Evolutionary conservation across 2,329 filamentous ascomycete genomes (phyloP).

Genomic region (Juglanconis sp.): DNA sequence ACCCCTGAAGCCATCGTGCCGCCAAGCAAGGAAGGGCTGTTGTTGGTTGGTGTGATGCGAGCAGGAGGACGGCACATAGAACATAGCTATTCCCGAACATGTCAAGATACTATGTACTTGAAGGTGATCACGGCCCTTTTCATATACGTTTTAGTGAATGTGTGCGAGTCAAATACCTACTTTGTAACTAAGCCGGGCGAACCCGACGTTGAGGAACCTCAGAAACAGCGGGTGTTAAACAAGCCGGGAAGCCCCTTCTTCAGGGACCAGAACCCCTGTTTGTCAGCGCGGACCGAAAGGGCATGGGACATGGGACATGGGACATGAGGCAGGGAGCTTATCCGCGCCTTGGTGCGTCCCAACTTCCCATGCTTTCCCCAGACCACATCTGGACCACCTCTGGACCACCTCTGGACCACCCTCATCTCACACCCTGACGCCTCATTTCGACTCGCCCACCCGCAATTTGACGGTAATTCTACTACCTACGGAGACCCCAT

Average conservation of each 20-base stretch:
- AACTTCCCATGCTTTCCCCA: neutral
- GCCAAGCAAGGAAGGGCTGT: too few species aligned
- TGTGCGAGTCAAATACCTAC: too few species aligned
- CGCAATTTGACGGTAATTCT: slow-evolving; percentile 6
- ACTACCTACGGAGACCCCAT: neutral
- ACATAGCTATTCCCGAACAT: too few species aligned
- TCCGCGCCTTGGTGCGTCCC: too few species aligned
- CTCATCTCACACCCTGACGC: slow-evolving; percentile 5
- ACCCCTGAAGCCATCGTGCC: neutral
- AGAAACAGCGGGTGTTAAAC: neutral
- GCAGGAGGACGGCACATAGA: too few species aligned
- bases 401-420: slow-evolving; percentile 1
- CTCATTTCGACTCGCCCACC: slow-evolving; percentile 5
- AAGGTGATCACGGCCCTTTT: too few species aligned
- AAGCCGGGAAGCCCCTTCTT: neutral
- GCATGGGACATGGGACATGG: neutral
- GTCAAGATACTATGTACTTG: too few species aligned
- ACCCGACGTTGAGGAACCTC: neutral
- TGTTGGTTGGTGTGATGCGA: too few species aligned
- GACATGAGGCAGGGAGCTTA: neutral
- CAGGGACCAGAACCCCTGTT: neutral
- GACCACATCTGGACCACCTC: neutral
- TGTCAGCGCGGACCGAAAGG: neutral
- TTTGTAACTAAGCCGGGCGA: neutral
- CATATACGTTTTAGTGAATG: too few species aligned